Percentiles rank a stretch among this genome's conserved stretches.
Evolutionary conservation across 1,284 basidiomycete genomes (phyloP).

Genomic region (Cryptococcus deneoformans): DNA sequence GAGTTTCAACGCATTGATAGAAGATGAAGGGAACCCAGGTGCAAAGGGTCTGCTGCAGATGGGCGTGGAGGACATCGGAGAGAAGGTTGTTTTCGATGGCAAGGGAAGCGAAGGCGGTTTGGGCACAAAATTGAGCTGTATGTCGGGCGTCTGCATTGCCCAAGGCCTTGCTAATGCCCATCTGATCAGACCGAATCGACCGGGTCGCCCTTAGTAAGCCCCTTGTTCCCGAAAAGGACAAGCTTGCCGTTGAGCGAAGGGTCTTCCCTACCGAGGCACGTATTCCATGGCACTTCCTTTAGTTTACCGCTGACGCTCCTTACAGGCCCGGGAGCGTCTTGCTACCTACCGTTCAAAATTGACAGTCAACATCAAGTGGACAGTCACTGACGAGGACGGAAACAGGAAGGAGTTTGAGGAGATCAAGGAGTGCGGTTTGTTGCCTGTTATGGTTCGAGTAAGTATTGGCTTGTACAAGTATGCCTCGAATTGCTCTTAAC

Average conservation of each 20-base stretch:
- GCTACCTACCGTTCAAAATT: conserved; percentile 90
- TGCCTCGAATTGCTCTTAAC: not conserved
- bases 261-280: conserved; percentile 86
- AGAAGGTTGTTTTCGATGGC: conserved; percentile 88
- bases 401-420: conserved; percentile 58
- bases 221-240: conserved; percentile 82
- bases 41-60: conserved; percentile 77
- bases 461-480: conserved; percentile 43
- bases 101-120: conserved; percentile 58
- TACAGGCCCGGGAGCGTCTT: conserved; percentile 83
- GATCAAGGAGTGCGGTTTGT: conserved; percentile 81
- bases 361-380: conserved; percentile 87
- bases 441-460: conserved; percentile 96
- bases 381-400: conserved; percentile 63
- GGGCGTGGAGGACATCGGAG: conserved; percentile 78
- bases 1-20: conserved; percentile 94
- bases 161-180: too few species aligned
- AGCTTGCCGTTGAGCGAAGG: conserved; percentile 68
- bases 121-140: conserved; percentile 79
- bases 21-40: conserved; percentile 61
- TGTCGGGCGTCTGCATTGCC: conserved; percentile 37
- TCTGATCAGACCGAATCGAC: conserved; percentile 76
- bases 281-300: conserved; percentile 1
- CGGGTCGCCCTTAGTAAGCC: conserved; percentile 81
- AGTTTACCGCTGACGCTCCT: not conserved